phyloP scores from a whole-genome alignment of 2,329 filamentous ascomycete genomes.

The Diaporthe amygdali region DNA sequence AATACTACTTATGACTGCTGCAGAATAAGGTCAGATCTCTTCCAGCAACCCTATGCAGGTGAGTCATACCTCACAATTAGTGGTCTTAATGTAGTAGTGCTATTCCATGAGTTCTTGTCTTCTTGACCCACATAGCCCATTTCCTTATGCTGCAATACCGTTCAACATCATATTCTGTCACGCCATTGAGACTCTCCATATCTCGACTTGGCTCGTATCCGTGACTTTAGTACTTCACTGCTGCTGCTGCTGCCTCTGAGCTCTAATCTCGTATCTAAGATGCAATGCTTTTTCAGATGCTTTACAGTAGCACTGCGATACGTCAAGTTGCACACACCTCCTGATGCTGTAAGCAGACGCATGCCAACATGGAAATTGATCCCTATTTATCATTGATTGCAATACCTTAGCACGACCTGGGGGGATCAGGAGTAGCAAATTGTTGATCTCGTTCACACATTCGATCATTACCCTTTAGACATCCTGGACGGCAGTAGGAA shows the following conservation, averaged over 20 bases:
- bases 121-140: background rate
- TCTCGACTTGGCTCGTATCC: background rate
- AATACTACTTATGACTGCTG: background rate
- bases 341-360: background rate
- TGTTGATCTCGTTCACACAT: background rate
- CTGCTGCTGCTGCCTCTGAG: background rate
- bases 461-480: background rate
- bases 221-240: background rate
- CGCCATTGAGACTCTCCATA: background rate
- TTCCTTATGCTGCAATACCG: background rate
- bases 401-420: background rate
- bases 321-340: background rate
- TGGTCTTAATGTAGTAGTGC: background rate
- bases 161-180: background rate
- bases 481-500: background rate
- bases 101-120: background rate
- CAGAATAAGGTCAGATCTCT: background rate
- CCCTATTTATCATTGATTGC: background rate
- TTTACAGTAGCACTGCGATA: background rate
- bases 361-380: background rate
- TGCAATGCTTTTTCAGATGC: background rate
- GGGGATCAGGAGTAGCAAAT: background rate
- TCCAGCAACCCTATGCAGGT: background rate
- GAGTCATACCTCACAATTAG: background rate
- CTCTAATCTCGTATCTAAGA: background rate